These are phyloP conservation scores for Ascochyta fabae DNA, from an alignment of 2,329 filamentous ascomycete species.

Conservation along the genomic window DNA sequence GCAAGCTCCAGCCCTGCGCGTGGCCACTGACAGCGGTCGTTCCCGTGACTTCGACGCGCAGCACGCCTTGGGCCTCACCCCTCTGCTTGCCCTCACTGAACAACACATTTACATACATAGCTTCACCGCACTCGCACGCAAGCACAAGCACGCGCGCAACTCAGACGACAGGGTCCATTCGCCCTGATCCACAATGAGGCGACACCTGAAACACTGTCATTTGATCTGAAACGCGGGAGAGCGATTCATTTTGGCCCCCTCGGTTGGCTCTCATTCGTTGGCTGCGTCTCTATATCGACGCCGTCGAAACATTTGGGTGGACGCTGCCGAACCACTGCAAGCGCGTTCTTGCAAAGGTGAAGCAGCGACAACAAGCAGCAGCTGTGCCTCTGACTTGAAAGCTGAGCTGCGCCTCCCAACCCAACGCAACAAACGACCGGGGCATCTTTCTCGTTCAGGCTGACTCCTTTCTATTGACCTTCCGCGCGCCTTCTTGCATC, in stretches of 20 bases:
- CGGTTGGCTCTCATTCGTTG: conserved; percentile 34
- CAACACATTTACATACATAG: background rate
- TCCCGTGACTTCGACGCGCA: background rate
- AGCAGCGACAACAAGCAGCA: conserved; percentile 26
- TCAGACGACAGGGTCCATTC: conserved; percentile 2
- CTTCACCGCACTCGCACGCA: conserved; percentile 2
- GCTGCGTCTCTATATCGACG: conserved; percentile 16
- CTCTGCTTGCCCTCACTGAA: background rate
- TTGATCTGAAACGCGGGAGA: conserved; percentile 41
- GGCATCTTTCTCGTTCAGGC: conserved; percentile 2
- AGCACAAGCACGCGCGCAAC: conserved; percentile 11
- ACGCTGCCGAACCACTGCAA: conserved; percentile 35
- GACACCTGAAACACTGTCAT: conserved; percentile 40
- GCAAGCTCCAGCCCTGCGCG: background rate
- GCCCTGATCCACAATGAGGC: conserved; percentile 3
- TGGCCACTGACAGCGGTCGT: conserved; percentile 11
- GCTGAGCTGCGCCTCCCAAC: conserved; percentile 16
- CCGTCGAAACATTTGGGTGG: conserved; percentile 19
- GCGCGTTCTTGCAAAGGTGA: conserved; percentile 16
- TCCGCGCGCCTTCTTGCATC: conserved; percentile 8
- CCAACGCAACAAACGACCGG: conserved; percentile 8
- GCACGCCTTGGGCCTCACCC: background rate
- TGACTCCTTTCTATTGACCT: conserved; percentile 1
- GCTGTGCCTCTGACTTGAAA: conserved; percentile 16
- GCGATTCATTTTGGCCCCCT: conserved; percentile 36